phyloP scores from a whole-genome alignment of 1,284 basidiomycete genomes.

The Xanthoconium separans region DNA sequence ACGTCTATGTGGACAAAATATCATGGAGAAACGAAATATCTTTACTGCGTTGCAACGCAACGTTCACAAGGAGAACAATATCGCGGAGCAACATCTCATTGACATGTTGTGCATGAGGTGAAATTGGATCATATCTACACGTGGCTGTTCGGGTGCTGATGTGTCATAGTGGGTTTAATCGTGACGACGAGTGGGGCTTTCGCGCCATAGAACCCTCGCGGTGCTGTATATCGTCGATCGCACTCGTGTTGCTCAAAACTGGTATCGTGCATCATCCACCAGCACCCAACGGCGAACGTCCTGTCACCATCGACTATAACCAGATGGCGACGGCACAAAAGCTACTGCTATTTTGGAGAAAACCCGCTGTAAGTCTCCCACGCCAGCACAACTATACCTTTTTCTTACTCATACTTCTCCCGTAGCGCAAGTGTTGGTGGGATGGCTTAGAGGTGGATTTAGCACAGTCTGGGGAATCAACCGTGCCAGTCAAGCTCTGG shows the following conservation, averaged over 20 bases:
- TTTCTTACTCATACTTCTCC: constrained; percentile 6
- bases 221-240: constrained; percentile 98
- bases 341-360: constrained; percentile 96
- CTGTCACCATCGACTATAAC: constrained; percentile 79
- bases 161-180: constrained; percentile 81
- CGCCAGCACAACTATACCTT: neutral
- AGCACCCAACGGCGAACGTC: constrained; percentile 52
- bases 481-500: constrained; percentile 83
- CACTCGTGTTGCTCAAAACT: constrained; percentile 95
- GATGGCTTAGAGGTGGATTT: constrained; percentile 93
- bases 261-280: constrained; percentile 79
- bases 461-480: constrained; percentile 51
- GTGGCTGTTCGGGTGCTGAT: constrained; percentile 7
- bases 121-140: neutral
- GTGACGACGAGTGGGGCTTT: constrained; percentile 97
- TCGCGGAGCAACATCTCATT: constrained; percentile 98
- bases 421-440: constrained; percentile 99
- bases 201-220: constrained; percentile 92
- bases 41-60: constrained; percentile 98
- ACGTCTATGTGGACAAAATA: constrained; percentile 79
- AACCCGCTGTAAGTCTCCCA: constrained; percentile 80
- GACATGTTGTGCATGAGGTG: constrained; percentile 99
- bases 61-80: constrained; percentile 98
- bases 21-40: constrained; percentile 89
- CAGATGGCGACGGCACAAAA: constrained; percentile 99